Base-by-base conservation (phyloP, 352 stramenopile species). In the Phytophthora megakarya region DNA sequence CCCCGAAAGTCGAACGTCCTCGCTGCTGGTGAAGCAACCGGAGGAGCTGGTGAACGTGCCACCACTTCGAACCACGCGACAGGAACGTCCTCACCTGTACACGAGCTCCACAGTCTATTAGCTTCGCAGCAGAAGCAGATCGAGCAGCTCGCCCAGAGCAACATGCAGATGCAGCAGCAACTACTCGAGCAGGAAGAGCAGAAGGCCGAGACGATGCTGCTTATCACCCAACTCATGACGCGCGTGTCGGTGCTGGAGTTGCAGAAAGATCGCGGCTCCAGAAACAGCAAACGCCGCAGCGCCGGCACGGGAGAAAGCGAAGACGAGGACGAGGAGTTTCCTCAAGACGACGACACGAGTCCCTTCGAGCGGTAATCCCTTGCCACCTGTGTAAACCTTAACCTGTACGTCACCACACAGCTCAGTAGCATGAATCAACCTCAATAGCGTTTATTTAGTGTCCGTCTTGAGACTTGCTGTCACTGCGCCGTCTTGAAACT, bases 221-320 rank as follows among this genome's bases (percentile, higher is more conserved):
- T 94, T 9, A 90, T 94, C 60, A 94, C 81, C 45, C 81, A 94
- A 57, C 70, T 94, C 55, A 92, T 94, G 84, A 94, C 84, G 22
- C 84, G 86, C 44, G 81, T 94, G 26, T 93, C 86, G 19, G 60
- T 89, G 57, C 77, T 94, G 19, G 86, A 94, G 45, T 55, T 94
- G 32, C 71, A 86, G 32, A 76, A 78, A 32, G 66, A 79, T 18
- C 60, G 54, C 40, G 72, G n/a, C 35, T 66, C 55, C 30, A 35
- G 13, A 15, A 72, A 26, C 33, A 75, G n/a, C 62, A 78, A 73
- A 42, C 64, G 60, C 10, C 69, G 65, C 4, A 75, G 69, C 35
- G 49, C 42, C 7, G 49, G 70, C 12, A 76, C 67, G 3, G 65
- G 65, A 0, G 67, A 81, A 4, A 68, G 65, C 19, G 62, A 70